phyloP scores from a whole-genome alignment of 192 early-diverging fungal species.

The Geranomyces michiganensis region DNA sequence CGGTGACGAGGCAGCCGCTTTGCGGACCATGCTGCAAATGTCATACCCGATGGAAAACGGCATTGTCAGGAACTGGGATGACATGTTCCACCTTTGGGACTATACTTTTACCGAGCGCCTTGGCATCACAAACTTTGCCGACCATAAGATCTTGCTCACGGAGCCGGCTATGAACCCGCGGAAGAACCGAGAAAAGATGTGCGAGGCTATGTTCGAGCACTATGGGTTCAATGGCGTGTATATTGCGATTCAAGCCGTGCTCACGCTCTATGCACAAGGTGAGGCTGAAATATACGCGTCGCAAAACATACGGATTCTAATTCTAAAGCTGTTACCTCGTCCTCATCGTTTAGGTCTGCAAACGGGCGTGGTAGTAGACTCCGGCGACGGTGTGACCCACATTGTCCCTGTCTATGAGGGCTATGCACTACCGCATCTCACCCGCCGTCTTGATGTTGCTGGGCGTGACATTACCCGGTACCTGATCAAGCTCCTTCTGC shows the following conservation, averaged over 20 bases:
- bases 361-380: conserved; percentile 98
- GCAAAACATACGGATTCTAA: no score
- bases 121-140: conserved; percentile 74
- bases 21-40: conserved; percentile 89
- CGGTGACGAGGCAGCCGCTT: conserved; percentile 92
- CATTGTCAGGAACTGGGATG: conserved; percentile 96
- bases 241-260: conserved; percentile 95
- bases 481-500: conserved; percentile 92
- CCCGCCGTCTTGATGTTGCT: conserved; percentile 90
- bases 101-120: conserved; percentile 96
- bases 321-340: no score
- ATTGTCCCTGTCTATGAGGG: conserved; percentile 99
- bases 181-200: conserved; percentile 90
- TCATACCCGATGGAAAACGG: conserved; percentile 99
- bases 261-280: conserved; percentile 99
- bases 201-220: conserved; percentile 93
- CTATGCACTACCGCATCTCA: conserved; percentile 86
- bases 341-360: conserved; percentile 61
- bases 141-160: conserved; percentile 93
- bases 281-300: no score
- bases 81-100: conserved; percentile 94
- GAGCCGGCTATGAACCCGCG: conserved; percentile 97
- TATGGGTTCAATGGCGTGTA: conserved; percentile 93
- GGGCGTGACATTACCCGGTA: conserved; percentile 95
- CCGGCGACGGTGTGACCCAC: conserved; percentile 98